Percentiles rank a stretch among this genome's conserved stretches.
Conservation (phyloP, 2,329 filamentous ascomycete genomes). For the Zasmidium angulare region DNA sequence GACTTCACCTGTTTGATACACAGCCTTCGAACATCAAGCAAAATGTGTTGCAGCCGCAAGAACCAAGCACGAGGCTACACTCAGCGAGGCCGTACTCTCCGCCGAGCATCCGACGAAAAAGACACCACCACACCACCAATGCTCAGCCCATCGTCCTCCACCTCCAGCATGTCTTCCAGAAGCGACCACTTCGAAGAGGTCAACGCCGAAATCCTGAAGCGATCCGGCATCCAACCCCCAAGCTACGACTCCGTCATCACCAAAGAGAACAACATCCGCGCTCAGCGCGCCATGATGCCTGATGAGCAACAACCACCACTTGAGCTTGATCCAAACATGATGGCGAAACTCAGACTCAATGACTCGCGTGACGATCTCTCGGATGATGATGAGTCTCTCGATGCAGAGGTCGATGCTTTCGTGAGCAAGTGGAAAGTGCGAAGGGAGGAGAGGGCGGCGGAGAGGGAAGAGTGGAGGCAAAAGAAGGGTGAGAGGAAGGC, state of each 20-base stretch:
- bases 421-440: background rate
- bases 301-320: background rate
- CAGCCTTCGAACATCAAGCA: background rate
- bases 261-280: background rate
- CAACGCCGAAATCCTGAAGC: slow-evolving; percentile 7
- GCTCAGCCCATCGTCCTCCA: background rate
- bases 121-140: background rate
- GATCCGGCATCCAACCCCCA: slow-evolving; percentile 14
- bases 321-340: background rate
- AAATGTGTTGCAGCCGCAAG: background rate
- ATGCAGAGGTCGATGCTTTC: background rate
- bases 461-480: slow-evolving; percentile 5
- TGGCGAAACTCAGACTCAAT: background rate
- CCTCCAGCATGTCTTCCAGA: background rate
- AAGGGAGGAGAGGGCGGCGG: slow-evolving; percentile 1
- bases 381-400: background rate
- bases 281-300: slow-evolving; percentile 6
- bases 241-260: slow-evolving; percentile 15
- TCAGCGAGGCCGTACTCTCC: background rate
- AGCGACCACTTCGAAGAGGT: background rate
- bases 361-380: background rate
- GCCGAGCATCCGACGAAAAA: background rate
- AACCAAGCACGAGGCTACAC: background rate
- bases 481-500: slow-evolving; percentile 8
- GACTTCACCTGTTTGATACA: background rate